Evolutionary conservation across 2,329 filamentous ascomycete genomes (phyloP).

Genomic region (Sporothrix schenckii): DNA sequence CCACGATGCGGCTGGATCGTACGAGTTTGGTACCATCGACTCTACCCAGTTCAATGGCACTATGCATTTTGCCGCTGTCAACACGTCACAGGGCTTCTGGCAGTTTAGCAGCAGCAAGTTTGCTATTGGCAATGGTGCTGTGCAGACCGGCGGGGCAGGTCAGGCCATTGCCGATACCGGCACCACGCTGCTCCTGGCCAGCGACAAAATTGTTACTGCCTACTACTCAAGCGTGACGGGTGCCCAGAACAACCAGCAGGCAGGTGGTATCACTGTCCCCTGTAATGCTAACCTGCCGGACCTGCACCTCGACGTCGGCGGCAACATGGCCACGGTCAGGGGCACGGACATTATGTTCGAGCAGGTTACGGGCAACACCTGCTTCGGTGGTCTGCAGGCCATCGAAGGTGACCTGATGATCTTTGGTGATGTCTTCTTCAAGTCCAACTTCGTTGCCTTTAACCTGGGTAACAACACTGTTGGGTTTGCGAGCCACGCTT

Average conservation of each 20-base stretch:
- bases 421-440: constrained; percentile 65
- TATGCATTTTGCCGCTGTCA: constrained; percentile 64
- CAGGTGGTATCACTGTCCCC: constrained; percentile 53
- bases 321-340: constrained; percentile 58
- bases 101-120: constrained; percentile 63
- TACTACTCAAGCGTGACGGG: constrained; percentile 55
- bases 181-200: constrained; percentile 65
- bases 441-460: constrained; percentile 62
- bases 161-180: constrained; percentile 62
- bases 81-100: constrained; percentile 69
- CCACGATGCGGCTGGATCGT: constrained; percentile 62
- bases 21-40: constrained; percentile 76
- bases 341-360: constrained; percentile 60
- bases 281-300: constrained; percentile 53
- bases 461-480: constrained; percentile 59
- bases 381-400: constrained; percentile 70
- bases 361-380: constrained; percentile 55
- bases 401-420: constrained; percentile 61
- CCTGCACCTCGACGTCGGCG: constrained; percentile 59
- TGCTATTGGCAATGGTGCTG: constrained; percentile 51
- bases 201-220: constrained; percentile 52
- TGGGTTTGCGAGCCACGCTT: constrained; percentile 55
- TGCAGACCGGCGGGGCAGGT: constrained; percentile 46
- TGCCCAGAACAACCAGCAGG: constrained; percentile 46
- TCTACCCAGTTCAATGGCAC: constrained; percentile 62